Evolutionary conservation across 108 stramenopile species (phyloP).

Genomic region (Bacterosira constricta): DNA sequence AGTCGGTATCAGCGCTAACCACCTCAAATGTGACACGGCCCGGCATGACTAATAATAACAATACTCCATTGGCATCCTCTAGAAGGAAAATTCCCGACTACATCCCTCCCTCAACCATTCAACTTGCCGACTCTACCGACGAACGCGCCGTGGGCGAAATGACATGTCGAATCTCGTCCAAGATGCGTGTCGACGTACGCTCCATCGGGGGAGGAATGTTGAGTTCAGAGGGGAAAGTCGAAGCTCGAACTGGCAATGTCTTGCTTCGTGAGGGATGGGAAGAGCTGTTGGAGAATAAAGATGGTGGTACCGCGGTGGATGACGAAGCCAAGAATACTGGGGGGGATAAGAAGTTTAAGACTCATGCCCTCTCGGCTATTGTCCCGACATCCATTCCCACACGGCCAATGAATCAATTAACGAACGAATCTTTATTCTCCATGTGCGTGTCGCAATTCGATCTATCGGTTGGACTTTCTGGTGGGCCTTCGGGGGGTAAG

Average conservation of each 20-base stretch:
- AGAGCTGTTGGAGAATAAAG: background rate
- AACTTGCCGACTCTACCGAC: conserved; percentile 40
- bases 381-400: conserved; percentile 1
- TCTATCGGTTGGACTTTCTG: conserved; percentile 31
- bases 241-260: conserved; percentile 38
- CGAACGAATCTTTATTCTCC: conserved; percentile 47
- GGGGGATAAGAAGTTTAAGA: conserved; percentile 1
- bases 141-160: conserved; percentile 47
- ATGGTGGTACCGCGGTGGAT: background rate
- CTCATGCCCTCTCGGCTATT: background rate
- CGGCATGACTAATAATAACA: no score
- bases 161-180: conserved; percentile 44
- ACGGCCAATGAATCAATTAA: conserved; percentile 29
- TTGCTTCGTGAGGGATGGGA: conserved; percentile 37
- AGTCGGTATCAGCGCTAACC: no score
- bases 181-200: conserved; percentile 29
- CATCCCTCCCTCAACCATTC: conserved; percentile 38
- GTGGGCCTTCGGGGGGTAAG: conserved; percentile 44
- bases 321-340: background rate
- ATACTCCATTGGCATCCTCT: background rate
- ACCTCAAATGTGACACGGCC: no score
- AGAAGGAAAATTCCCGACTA: conserved; percentile 23
- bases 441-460: conserved; percentile 49
- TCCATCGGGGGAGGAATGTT: conserved; percentile 41
- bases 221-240: conserved; percentile 43